Evolutionary conservation across 1,284 basidiomycete species (phyloP).

Genomic region (Cryptococcus wingfieldii): DNA sequence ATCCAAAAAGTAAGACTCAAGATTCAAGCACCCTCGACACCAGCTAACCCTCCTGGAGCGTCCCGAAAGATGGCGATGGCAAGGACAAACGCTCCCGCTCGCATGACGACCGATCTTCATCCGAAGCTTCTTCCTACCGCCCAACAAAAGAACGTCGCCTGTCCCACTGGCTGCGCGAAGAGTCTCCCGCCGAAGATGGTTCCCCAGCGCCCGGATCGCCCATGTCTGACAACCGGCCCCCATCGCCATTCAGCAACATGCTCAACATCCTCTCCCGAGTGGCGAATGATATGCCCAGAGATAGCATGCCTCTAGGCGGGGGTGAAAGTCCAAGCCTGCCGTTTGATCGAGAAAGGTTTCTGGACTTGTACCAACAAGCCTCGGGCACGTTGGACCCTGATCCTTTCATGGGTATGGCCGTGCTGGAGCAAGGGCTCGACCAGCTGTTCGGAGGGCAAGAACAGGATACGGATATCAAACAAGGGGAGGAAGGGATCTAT

Average conservation of each 20-base stretch:
- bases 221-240: not conserved
- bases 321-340: not conserved
- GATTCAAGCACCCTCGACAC: too few species aligned
- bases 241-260: constrained; percentile 14
- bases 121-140: not conserved
- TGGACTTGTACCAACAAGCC: constrained; percentile 9
- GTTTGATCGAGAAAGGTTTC: constrained; percentile 12
- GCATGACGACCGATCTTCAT: not conserved
- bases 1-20: too few species aligned
- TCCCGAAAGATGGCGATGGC: not conserved
- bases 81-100: not conserved
- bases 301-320: constrained; percentile 1
- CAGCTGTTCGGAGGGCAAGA: constrained; percentile 4
- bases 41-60: not conserved
- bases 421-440: constrained; percentile 16
- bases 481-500: constrained; percentile 17
- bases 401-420: constrained; percentile 16
- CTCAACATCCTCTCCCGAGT: constrained; percentile 18
- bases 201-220: not conserved
- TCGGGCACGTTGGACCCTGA: constrained; percentile 17
- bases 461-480: constrained; percentile 2
- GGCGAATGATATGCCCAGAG: constrained; percentile 16
- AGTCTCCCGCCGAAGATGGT: not conserved
- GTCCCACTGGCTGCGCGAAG: not conserved
- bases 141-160: not conserved